Base-by-base conservation (phyloP, 1,284 basidiomycete species). In the Puccinia coronata region DNA sequence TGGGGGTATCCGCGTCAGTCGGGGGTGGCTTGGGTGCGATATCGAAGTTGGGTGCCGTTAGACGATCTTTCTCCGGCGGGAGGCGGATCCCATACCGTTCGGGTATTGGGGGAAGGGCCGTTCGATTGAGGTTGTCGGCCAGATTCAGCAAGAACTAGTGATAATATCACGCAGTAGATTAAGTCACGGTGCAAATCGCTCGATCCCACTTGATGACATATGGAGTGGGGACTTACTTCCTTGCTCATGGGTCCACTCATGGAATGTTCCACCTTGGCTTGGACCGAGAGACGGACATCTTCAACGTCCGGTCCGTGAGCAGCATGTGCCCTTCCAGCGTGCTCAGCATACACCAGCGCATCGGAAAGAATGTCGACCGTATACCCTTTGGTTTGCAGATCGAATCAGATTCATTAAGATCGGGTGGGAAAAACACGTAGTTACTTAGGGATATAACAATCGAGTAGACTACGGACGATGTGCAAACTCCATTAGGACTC, bases 401-500 rank as follows among this genome's bases (percentile, higher is more conserved):
- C n/a, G 34, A 25, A 34, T 41, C 31, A 85, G 41, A 49, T 16
- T n/a, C 6, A 71, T 71, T 31, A 6, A 14, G 65, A 47, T 53
- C 3, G 47, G 28, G 23, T 53, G 53, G 71, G 25, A 18, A 34
- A 31, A 82, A 81, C 43, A 73, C 36, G 23, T 23, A 39, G 28
- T 14, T 12, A 18, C 39, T n/a, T n/a, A n/a, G n/a, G n/a, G n/a
- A n/a, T n/a, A n/a, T n/a, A n/a, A 47, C 34, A 53, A 77, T 39
- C 34, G 18, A 63, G 59, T n/a, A 55, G 36, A 25, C 14, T 31
- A 82, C 88, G 82, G 78, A 87, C 96, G 90, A 86, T 98, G 92
- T 0, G 96, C 92, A 86, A 99, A 98, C 87, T 99, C 96, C 79
- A 98, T 90, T 5, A 99, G 90, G 86, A 98, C 96, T 84, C 96